Conservation (phyloP, 495 filamentous ascomycete genomes). For the Talaromyces ruber region DNA sequence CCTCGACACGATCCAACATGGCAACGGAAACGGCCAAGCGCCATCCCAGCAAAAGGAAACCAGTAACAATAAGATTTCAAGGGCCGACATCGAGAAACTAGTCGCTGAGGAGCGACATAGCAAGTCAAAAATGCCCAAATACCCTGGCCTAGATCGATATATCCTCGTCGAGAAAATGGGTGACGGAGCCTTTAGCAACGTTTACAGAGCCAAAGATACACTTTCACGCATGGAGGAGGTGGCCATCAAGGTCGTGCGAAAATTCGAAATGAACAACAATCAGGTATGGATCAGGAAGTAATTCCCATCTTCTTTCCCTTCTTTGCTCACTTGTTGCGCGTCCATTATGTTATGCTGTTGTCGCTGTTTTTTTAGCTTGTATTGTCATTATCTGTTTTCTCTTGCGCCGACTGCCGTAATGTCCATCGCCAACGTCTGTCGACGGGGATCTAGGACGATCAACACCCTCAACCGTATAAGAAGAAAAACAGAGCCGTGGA, state of each 20-base stretch:
- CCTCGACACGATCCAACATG: constrained; percentile 46
- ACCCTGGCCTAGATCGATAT: constrained; percentile 89
- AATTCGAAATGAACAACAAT: constrained; percentile 95
- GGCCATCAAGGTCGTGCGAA: constrained; percentile 96
- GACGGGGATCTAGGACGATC: constrained; percentile 58
- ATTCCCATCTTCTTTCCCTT: constrained; percentile 10
- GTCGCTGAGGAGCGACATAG: constrained; percentile 84
- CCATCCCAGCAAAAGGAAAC: constrained; percentile 41
- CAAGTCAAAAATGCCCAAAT: constrained; percentile 78
- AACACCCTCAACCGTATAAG: constrained; percentile 90
- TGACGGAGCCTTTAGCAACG: constrained; percentile 97
- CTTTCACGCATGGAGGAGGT: constrained; percentile 65
- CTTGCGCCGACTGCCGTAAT: not conserved
- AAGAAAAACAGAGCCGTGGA: constrained; percentile 90
- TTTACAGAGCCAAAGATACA: constrained; percentile 79
- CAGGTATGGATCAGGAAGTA: constrained; percentile 57
- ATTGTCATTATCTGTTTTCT: constrained; percentile 4
- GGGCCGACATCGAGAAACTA: constrained; percentile 63
- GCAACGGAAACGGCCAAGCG: constrained; percentile 50
- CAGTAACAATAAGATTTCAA: constrained; percentile 35
- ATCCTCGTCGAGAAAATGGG: constrained; percentile 95
- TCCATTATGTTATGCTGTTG: constrained; percentile 11
- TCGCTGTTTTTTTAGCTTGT: constrained; percentile 13
- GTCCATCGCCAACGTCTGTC: constrained; percentile 28
- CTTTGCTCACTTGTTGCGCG: constrained; percentile 13